A percentile compares a stretch with the other conserved stretches of the same genome.
Evolutionary conservation across 2,329 filamentous ascomycete genomes (phyloP).

Genomic region (Exophiala alcalophila): DNA sequence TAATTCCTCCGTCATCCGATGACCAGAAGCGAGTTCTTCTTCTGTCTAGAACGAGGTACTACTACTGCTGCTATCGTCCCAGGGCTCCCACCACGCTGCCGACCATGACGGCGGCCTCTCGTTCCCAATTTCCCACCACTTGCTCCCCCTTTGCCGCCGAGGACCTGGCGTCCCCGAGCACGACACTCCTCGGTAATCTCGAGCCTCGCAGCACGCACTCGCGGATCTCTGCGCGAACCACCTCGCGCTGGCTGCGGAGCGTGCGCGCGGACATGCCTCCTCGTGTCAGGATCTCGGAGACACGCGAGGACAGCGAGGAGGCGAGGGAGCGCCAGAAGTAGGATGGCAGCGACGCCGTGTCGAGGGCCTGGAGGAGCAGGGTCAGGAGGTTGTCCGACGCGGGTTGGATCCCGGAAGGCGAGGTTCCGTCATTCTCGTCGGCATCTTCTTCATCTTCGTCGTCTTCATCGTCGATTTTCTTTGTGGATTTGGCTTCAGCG

Average conservation of each 20-base stretch:
- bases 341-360: slow-evolving; percentile 80
- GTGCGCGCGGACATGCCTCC: slow-evolving; percentile 83
- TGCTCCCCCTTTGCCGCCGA: slow-evolving; percentile 42
- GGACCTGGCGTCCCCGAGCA: slow-evolving; percentile 41
- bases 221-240: slow-evolving; percentile 71
- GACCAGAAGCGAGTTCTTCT: too few relatives aligned
- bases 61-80: slow-evolving; percentile 25
- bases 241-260: slow-evolving; percentile 69
- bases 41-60: neutral
- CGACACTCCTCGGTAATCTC: slow-evolving; percentile 58
- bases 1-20: too few relatives aligned
- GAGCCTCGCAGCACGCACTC: slow-evolving; percentile 80
- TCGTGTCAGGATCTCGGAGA: slow-evolving; percentile 78
- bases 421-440: slow-evolving; percentile 6
- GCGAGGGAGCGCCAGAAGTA: slow-evolving; percentile 95
- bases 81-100: slow-evolving; percentile 69
- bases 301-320: slow-evolving; percentile 68
- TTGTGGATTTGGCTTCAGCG: slow-evolving; percentile 30
- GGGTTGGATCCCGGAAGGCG: slow-evolving; percentile 19
- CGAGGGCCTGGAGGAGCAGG: slow-evolving; percentile 71
- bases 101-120: slow-evolving; percentile 93
- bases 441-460: slow-evolving; percentile 14
- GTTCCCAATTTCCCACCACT: slow-evolving; percentile 67
- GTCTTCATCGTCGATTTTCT: slow-evolving; percentile 13
- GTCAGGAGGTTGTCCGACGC: slow-evolving; percentile 55